Evolutionary conservation across 192 early-diverging fungal species (phyloP).

Genomic region (Entrophospora sp.): DNA sequence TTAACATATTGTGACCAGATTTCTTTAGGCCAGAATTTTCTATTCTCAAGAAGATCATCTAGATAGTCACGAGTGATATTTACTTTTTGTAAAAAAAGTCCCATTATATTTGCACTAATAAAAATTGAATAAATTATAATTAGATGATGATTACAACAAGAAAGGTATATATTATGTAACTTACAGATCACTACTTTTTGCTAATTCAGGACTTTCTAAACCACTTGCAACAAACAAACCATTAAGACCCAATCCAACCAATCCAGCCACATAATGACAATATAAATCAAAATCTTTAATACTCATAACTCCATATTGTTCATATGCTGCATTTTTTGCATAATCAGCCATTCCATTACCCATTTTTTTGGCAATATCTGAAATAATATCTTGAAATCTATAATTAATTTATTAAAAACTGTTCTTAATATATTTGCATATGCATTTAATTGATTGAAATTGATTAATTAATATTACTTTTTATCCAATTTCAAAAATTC

Average conservation of each 20-base stretch:
- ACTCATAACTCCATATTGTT: conserved; percentile 48
- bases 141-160: no score
- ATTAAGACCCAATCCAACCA: conserved; percentile 90
- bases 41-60: conserved; percentile 80
- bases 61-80: conserved; percentile 96
- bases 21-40: conserved; percentile 94
- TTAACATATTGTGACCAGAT: conserved; percentile 82
- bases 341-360: conserved; percentile 94
- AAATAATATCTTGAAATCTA: conserved; percentile 79
- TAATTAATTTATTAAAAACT: neutral
- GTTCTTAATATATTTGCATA: neutral
- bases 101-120: conserved; percentile 79
- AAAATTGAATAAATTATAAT: neutral
- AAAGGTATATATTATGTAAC: neutral
- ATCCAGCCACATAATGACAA: conserved; percentile 96
- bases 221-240: conserved; percentile 81
- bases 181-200: conserved; percentile 39
- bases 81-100: conserved; percentile 95
- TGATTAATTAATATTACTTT: conserved; percentile 23
- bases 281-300: conserved; percentile 90
- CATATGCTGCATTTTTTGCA: conserved; percentile 43
- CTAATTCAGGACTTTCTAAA: conserved; percentile 59
- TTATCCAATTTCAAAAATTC: conserved; percentile 73
- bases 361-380: conserved; percentile 87
- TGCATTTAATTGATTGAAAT: neutral